Conservation (phyloP, 2,329 filamentous ascomycete genomes). For the Alternaria incomplexa region DNA sequence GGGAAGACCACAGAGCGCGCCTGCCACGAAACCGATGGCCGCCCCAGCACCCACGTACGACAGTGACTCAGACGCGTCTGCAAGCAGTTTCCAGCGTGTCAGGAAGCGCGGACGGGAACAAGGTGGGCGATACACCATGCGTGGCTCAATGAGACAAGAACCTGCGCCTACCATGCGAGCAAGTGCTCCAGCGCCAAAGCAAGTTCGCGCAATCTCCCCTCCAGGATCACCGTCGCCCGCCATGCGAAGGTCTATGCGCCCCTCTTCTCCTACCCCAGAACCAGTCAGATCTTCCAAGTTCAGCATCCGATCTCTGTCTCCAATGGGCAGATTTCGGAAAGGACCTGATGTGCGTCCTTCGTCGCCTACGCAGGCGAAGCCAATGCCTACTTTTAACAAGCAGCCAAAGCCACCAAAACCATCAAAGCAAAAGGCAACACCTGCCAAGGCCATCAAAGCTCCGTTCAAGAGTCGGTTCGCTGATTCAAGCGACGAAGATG, state of each 20-base stretch:
- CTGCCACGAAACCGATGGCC: slow-evolving; percentile 23
- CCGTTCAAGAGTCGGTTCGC: slow-evolving; percentile 62
- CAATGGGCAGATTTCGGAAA: slow-evolving; percentile 62
- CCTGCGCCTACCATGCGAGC: slow-evolving; percentile 42
- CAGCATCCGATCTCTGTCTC: slow-evolving; percentile 74
- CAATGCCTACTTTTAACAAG: slow-evolving; percentile 28
- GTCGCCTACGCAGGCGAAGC: slow-evolving; percentile 21
- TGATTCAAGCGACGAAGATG: slow-evolving; percentile 70
- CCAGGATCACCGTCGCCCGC: slow-evolving; percentile 31
- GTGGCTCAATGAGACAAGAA: slow-evolving; percentile 70
- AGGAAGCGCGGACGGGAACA: slow-evolving; percentile 50
- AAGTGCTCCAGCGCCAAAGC: slow-evolving; percentile 41
- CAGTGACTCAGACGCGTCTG: slow-evolving; percentile 55
- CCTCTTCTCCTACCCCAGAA: slow-evolving; percentile 36
- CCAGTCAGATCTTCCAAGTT: slow-evolving; percentile 61
- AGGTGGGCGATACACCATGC: slow-evolving; percentile 66
- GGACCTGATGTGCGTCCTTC: slow-evolving; percentile 17
- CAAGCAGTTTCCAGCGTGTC: slow-evolving; percentile 77
- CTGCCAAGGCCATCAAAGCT: slow-evolving; percentile 23
- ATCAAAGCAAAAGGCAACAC: slow-evolving; percentile 22
- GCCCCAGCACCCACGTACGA: slow-evolving; percentile 38
- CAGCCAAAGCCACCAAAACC: slow-evolving; percentile 19
- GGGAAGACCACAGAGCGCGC: slow-evolving; percentile 36
- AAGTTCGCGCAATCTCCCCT: slow-evolving; percentile 52
- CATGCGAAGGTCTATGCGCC: slow-evolving; percentile 43